phyloP scores from a whole-genome alignment of 306 rosid genomes.

The Cicer cuneatum region DNA sequence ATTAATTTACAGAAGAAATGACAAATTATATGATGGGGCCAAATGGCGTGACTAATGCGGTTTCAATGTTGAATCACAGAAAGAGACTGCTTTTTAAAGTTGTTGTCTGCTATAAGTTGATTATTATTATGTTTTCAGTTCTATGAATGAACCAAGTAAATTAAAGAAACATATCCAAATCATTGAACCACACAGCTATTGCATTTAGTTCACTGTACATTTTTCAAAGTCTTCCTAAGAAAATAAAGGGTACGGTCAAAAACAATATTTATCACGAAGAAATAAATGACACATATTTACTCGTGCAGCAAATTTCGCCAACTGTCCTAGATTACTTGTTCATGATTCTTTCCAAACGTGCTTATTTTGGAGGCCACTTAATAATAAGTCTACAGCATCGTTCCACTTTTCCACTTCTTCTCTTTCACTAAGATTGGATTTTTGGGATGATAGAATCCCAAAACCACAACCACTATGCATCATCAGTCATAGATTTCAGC shows the following conservation, averaged over 20 bases:
- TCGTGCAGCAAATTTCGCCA: constrained; percentile 35
- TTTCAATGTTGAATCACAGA: constrained; percentile 45
- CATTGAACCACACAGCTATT: constrained; percentile 42
- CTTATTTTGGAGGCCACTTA: constrained; percentile 43
- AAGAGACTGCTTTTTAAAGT: constrained; percentile 42
- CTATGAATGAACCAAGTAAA: constrained; percentile 42
- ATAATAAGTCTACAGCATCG: constrained; percentile 36
- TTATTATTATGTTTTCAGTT: neutral
- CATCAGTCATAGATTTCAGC: no score
- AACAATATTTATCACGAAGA: neutral
- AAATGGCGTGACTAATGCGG: constrained; percentile 27
- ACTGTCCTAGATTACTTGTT: constrained; percentile 35
- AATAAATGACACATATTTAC: constrained; percentile 39
- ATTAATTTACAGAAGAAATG: neutral
- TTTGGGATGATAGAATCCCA: no score
- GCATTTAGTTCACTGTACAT: neutral
- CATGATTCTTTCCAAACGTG: constrained; percentile 46
- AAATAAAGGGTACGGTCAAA: constrained; percentile 44
- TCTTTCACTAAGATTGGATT: neutral
- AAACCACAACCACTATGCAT: no score
- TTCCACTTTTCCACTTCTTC: neutral
- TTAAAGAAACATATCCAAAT: constrained; percentile 43
- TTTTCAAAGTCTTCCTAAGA: constrained; percentile 44
- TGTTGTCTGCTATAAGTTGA: constrained; percentile 24
- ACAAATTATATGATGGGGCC: constrained; percentile 15